A percentile compares a stretch with the other conserved stretches of the same genome.
These are phyloP conservation scores for Pyrenochaeta sp. DNA, from an alignment of 2,329 filamentous ascomycete species.

Conservation along the genomic window DNA sequence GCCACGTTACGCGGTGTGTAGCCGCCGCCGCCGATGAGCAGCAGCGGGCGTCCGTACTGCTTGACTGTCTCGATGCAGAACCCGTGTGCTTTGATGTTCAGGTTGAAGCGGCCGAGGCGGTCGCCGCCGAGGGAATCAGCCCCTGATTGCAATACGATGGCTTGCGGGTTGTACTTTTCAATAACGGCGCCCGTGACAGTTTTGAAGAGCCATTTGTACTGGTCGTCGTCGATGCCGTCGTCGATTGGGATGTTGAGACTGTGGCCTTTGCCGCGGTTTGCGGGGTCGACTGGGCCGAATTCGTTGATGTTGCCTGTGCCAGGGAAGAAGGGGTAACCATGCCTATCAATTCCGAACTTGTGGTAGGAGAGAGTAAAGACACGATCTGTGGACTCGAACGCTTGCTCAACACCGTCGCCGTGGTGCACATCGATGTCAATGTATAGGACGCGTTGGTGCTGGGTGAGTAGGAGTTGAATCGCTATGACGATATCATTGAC, in stretches of 20 bases:
- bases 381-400: slow-evolving; percentile 86
- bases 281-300: slow-evolving; percentile 81
- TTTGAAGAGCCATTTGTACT: slow-evolving; percentile 87
- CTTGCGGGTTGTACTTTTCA: slow-evolving; percentile 83
- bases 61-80: slow-evolving; percentile 92
- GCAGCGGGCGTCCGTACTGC: slow-evolving; percentile 76
- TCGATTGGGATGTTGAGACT: slow-evolving; percentile 89
- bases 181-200: slow-evolving; percentile 80
- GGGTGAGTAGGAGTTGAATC: slow-evolving; percentile 84
- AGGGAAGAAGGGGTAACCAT: slow-evolving; percentile 75
- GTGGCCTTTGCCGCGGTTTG: slow-evolving; percentile 88
- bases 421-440: slow-evolving; percentile 95
- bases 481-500: slow-evolving; percentile 98
- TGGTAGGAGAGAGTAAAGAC: slow-evolving; percentile 96
- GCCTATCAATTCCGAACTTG: slow-evolving; percentile 80
- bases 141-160: slow-evolving; percentile 94
- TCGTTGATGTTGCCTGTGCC: slow-evolving; percentile 87
- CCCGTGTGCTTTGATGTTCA: slow-evolving; percentile 93
- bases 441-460: slow-evolving; percentile 86
- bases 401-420: slow-evolving; percentile 88
- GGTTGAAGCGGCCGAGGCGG: slow-evolving; percentile 91
- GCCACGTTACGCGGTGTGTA: slow-evolving; percentile 98
- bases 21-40: slow-evolving; percentile 92
- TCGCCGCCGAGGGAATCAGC: slow-evolving; percentile 95
- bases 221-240: slow-evolving; percentile 88